Evolutionary conservation across 2,329 filamentous ascomycete species (phyloP), one percentile per base, ranked within the genome.

Genomic region (Phialophora chinensis): DNA sequence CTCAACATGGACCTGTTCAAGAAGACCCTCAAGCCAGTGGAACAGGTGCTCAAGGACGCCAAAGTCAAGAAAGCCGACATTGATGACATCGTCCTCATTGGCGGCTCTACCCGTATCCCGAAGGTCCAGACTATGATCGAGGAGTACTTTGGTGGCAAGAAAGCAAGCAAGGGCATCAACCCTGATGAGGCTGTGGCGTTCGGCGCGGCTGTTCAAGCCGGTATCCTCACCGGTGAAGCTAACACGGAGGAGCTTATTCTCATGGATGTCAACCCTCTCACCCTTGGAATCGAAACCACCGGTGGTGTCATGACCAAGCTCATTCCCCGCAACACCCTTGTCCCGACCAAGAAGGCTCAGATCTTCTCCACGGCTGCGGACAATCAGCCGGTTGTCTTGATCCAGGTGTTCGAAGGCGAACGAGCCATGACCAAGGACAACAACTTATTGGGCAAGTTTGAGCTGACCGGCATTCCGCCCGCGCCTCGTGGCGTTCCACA

Each of bases 1-100:
- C 88, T 98, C 76, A 98, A 98, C 91, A 93, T 93, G 75, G 94
- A 98, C 77, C 90, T 98, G 69, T 98, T 98, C 90, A 97, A 97
- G 90, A 96, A 95, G 88, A 98, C 95, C 66, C 88, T 98, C 73
- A 97, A 97, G 89, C 94, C 95, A 66, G 95, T 98, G 73, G 93
- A 98, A 85, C 93, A 97, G 87, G 95, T 98, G 73, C 88, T 99
- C 78, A 96, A 97, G 86, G 95, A 98, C 75, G 93, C 93, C 80
- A 97, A 97, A 87, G 87, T 97, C 76, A 94, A 94, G 89, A 98
- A 97, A 90, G 84, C 82, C 69, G 93, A 98, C 75, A 88, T 99
- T 75, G 89, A 97, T 76, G 95, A 98, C 79, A 97, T 99, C 74
- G 95, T 99, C 72, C 89, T 98, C 60, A 94, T 98, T 71, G 95